Base-by-base conservation (phyloP, 345 rosid species). In the Iberis pinnata region DNA sequence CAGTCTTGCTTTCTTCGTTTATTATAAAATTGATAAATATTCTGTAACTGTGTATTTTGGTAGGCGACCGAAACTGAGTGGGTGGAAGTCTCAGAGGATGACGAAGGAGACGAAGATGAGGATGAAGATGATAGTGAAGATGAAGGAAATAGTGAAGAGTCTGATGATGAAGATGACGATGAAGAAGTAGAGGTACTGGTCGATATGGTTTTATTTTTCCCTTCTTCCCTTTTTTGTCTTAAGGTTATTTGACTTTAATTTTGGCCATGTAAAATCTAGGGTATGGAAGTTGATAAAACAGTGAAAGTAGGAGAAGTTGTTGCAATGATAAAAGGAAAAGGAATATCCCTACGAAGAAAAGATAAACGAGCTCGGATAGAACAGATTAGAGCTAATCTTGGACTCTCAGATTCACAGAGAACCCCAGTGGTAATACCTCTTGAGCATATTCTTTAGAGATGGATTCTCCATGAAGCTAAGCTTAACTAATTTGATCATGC, bases 351-450 rank as follows among this genome's bases (percentile, higher is more conserved):
- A 14, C 61, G 89, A 33, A 81, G 98, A 77, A 90, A 90, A 71
- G 96, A 90, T 71, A 90, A 86, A 60, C 73, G 96, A 49, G 78
- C 88, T 44, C 83, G 98, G 70, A 87, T 90, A 61, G 95, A 84
- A 75, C 95, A 87, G 76, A 84, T 90, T 54, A 75, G 98, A 75
- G 96, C 86, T 64, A 87, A 78, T 64, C 85, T 90, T 44, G 96
- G 98, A 63, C 96, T 90, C 32, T 87, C 96, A 35, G 96, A 90
- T 82, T 78, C 87, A 49, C 96, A 90, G 56, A 84, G 96, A 79
- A 90, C 98, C 48, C 96, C 98, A 32, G 44, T 50, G 85, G 96
- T 90, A 82, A 49, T 29, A 26, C 8, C 44, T 9, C 8, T 33
- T 19, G 38, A 48, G 12, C 8, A 10, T 32, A 41, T 61, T 32